Evolutionary conservation across 441 rosid genomes (phyloP).

Genomic region (Theobroma grandiflorum): DNA sequence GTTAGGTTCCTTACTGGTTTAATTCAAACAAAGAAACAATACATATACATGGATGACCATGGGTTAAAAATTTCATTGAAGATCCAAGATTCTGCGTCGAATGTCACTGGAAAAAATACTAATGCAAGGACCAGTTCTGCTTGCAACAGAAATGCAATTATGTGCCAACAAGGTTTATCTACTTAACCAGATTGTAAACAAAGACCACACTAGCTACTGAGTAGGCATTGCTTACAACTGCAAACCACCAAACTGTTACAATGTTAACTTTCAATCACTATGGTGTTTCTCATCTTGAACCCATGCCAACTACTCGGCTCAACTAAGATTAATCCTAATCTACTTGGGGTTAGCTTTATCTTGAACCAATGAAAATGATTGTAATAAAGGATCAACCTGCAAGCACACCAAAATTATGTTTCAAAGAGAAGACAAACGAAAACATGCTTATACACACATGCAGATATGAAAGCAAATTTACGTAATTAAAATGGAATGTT

Average conservation of each 20-base stretch:
- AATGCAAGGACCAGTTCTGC: not conserved
- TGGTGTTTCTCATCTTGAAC: slow-evolving; percentile 13
- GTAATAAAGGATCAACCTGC: not conserved
- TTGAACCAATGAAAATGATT: not conserved
- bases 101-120: not conserved
- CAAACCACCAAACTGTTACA: not conserved
- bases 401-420: not conserved
- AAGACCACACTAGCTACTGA: not conserved
- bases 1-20: not conserved
- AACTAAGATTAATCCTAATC: not conserved
- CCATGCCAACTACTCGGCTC: not conserved
- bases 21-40: not conserved
- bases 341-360: not conserved
- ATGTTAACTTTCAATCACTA: not conserved
- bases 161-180: slow-evolving; percentile 8
- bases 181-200: slow-evolving; percentile 7
- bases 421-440: not conserved
- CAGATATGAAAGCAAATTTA: not conserved
- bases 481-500: not conserved
- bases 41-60: not conserved
- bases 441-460: not conserved
- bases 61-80: not conserved
- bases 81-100: not conserved
- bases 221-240: not conserved
- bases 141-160: not conserved